Percentiles rank a stretch among this genome's conserved stretches.
Conservation (phyloP, 306 rosid genomes). For the Trifolium repens region DNA sequence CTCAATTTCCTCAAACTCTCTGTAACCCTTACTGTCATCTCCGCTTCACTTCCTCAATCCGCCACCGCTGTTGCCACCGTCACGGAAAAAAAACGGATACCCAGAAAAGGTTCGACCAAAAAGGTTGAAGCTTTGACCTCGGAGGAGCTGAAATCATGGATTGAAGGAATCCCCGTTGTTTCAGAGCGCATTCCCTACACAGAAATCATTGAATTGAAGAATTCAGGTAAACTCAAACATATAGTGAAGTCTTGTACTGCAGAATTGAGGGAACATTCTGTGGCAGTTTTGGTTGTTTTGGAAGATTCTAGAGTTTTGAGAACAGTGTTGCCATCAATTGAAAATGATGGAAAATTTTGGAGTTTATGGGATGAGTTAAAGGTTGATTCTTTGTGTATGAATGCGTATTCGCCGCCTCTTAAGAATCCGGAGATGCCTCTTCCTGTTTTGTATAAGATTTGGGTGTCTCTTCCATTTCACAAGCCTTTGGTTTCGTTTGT, state of each 20-base stretch:
- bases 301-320: constrained; percentile 79
- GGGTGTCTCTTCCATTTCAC: constrained; percentile 22
- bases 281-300: constrained; percentile 70
- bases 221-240: constrained; percentile 74
- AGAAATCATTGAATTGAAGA: constrained; percentile 56
- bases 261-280: constrained; percentile 53
- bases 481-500: not conserved
- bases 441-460: constrained; percentile 56
- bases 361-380: constrained; percentile 66
- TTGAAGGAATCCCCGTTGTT: constrained; percentile 72
- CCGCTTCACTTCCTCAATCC: constrained; percentile 63
- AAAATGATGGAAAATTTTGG: constrained; percentile 70
- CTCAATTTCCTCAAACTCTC: constrained; percentile 67
- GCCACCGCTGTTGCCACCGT: constrained; percentile 47
- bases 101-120: constrained; percentile 59
- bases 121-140: constrained; percentile 66
- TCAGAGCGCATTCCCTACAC: constrained; percentile 82
- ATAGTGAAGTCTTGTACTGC: constrained; percentile 60
- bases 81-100: constrained; percentile 54
- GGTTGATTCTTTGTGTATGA: constrained; percentile 68
- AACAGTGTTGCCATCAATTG: constrained; percentile 75
- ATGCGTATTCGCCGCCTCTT: constrained; percentile 78
- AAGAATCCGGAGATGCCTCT: constrained; percentile 72
- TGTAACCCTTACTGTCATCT: constrained; percentile 74
- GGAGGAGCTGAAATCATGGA: constrained; percentile 76